A percentile compares a stretch with the other conserved stretches of the same genome.
Conservation (phyloP, 805 yeast species). For the Candida nemodendra region DNA sequence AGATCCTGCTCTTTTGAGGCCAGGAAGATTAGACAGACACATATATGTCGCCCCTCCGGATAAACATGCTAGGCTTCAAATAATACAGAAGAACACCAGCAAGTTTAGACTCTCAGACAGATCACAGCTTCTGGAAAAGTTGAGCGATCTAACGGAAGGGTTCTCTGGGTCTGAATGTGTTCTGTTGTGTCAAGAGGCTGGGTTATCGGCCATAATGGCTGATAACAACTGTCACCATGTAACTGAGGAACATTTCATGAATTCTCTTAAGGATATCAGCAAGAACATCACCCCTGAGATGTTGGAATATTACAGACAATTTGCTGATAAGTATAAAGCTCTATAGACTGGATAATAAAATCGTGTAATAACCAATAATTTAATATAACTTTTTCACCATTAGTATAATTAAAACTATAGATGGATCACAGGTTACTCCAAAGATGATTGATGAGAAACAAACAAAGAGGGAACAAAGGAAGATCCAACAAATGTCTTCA, state of each 20-base stretch:
- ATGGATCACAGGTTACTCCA: no score
- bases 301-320: conserved; percentile 69
- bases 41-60: conserved; percentile 94
- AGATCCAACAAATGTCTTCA: no score
- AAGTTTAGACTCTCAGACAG: conserved; percentile 57
- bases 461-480: no score
- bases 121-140: conserved; percentile 39
- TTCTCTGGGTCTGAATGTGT: conserved; percentile 98
- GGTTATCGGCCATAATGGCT: conserved; percentile 90
- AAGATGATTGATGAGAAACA: no score
- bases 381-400: no score
- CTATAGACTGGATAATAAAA: no score
- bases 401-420: no score
- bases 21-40: conserved; percentile 93
- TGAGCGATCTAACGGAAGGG: conserved; percentile 75
- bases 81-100: conserved; percentile 64
- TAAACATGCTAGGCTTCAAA: conserved; percentile 71
- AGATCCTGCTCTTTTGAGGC: conserved; percentile 89
- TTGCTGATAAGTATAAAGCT: conserved; percentile 38
- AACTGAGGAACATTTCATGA: conserved; percentile 54
- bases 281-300: conserved; percentile 83
- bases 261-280: conserved; percentile 66
- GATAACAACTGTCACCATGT: conserved; percentile 54
- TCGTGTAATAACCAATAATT: no score
- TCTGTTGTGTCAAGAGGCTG: conserved; percentile 90